Conservation (phyloP, 768 basidiomycete species). For the Boletus subparvulus region DNA sequence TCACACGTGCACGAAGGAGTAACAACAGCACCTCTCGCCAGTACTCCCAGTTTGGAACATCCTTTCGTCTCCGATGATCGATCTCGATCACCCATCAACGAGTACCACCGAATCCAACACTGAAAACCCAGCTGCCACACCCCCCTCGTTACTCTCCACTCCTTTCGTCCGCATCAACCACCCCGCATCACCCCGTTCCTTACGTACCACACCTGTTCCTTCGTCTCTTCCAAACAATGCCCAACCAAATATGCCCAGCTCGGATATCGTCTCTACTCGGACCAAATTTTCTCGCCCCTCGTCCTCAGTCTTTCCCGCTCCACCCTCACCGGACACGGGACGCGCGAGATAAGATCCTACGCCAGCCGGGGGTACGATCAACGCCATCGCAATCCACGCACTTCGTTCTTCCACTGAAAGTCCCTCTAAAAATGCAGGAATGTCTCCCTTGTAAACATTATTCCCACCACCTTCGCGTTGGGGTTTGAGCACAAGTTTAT, state of each 20-base stretch:
- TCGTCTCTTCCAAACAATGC: conserved; percentile 64
- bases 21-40: no score
- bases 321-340: conserved; percentile 42
- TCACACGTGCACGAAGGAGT: no score
- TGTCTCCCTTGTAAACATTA: conserved; percentile 85
- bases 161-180: conserved; percentile 90
- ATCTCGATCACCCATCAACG: conserved; percentile 32
- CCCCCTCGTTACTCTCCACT: conserved; percentile 76
- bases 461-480: conserved; percentile 99
- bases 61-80: not conserved
- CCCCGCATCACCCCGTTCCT: conserved; percentile 68
- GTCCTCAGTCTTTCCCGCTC: not conserved
- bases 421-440: conserved; percentile 70
- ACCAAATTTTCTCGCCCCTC: conserved; percentile 32
- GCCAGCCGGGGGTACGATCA: conserved; percentile 77
- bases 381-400: conserved; percentile 95
- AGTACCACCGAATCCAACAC: conserved; percentile 71
- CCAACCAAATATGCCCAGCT: conserved; percentile 92
- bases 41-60: no score
- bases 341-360: conserved; percentile 74
- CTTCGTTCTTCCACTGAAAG: conserved; percentile 61
- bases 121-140: conserved; percentile 55
- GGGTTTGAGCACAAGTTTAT: conserved; percentile 84
- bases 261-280: conserved; percentile 74
- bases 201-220: conserved; percentile 28